Percentiles rank a stretch among this genome's conserved stretches.
phyloP scores from a whole-genome alignment of 2,329 filamentous ascomycete species.

The Zymoseptoria crescenta region DNA sequence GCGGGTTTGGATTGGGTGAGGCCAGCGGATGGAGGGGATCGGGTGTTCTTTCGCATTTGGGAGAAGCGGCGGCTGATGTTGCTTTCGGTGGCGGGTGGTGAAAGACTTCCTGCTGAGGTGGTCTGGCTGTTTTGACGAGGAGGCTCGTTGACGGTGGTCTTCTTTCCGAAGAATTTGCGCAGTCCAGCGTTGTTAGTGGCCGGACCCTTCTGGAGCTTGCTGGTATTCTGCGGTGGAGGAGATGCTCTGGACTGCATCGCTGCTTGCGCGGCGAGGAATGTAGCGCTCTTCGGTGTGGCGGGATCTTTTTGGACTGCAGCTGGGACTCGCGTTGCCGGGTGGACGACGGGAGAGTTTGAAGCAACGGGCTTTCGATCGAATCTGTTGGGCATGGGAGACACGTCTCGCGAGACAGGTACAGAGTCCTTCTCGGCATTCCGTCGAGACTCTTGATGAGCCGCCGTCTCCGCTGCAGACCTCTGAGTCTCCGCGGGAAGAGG shows the following conservation, averaged over 20 bases:
- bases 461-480: neutral
- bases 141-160: constrained; percentile 43
- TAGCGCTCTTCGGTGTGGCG: constrained; percentile 22
- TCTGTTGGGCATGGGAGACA: constrained; percentile 14
- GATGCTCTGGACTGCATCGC: constrained; percentile 23
- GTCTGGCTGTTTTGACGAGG: constrained; percentile 34
- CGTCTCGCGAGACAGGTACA: neutral
- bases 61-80: constrained; percentile 35
- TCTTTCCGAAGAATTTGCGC: constrained; percentile 57
- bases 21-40: constrained; percentile 4
- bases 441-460: neutral
- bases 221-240: constrained; percentile 17
- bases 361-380: constrained; percentile 29
- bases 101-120: constrained; percentile 18
- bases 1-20: constrained; percentile 10
- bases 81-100: constrained; percentile 13
- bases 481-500: neutral
- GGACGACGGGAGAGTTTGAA: neutral
- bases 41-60: constrained; percentile 33
- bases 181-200: constrained; percentile 41
- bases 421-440: neutral
- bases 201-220: constrained; percentile 33
- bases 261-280: constrained; percentile 24
- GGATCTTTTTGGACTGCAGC: neutral
- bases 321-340: neutral